These are phyloP conservation scores for Beta corolliflora DNA, from an alignment of 179 eudicot species.

Conservation along the genomic window DNA sequence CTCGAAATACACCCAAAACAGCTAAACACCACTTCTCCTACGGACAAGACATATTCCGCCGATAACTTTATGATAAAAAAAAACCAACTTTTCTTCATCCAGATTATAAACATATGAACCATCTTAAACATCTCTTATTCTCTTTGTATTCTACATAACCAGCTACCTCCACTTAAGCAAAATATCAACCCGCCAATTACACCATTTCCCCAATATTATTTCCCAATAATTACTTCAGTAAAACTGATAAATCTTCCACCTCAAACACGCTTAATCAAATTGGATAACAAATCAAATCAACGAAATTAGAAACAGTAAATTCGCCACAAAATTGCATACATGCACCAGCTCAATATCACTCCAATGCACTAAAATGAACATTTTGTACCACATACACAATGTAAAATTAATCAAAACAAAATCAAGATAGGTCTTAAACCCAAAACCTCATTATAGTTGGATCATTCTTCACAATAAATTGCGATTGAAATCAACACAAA, in stretches of 20 bases:
- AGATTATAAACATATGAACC: background rate
- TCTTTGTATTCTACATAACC: background rate
- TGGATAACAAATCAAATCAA: background rate
- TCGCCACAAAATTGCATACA: background rate
- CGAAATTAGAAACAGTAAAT: background rate
- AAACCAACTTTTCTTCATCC: background rate
- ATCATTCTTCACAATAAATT: background rate
- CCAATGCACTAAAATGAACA: background rate
- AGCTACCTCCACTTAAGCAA: background rate
- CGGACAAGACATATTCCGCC: background rate
- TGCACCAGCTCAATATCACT: background rate
- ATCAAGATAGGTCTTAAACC: conserved; percentile 6
- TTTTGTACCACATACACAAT: background rate
- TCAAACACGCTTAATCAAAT: background rate
- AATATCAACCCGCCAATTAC: background rate
- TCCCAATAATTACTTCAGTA: background rate
- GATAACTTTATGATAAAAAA: background rate
- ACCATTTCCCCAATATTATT: background rate
- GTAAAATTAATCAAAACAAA: background rate
- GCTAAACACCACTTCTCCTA: background rate
- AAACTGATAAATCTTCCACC: background rate
- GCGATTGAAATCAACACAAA: background rate
- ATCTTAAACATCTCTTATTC: background rate
- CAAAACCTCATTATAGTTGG: background rate
- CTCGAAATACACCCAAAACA: background rate